These are phyloP conservation scores for Aspergillus kassunensis DNA, from an alignment of 495 filamentous ascomycete genomes.

Conservation along the genomic window DNA sequence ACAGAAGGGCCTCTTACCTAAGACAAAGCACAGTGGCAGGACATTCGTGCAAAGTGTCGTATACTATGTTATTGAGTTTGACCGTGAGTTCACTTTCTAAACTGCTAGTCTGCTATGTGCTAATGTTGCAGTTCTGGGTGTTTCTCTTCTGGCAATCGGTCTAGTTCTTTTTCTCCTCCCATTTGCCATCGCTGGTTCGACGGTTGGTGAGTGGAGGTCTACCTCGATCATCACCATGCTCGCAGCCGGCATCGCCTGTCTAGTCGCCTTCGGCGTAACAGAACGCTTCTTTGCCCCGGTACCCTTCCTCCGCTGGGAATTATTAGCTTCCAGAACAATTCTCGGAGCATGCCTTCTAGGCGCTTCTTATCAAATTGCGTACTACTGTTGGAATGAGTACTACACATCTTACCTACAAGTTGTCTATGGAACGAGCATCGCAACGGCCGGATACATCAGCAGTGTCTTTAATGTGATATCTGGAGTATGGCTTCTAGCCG, in stretches of 20 bases:
- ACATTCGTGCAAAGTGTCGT: conserved; percentile 36
- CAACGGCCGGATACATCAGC: conserved; percentile 51
- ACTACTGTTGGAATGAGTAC: conserved; percentile 53
- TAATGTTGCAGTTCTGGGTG: conserved; percentile 38
- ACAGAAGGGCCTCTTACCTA: conserved; percentile 31
- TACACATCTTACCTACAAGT: conserved; percentile 72
- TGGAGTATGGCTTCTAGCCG: conserved; percentile 41
- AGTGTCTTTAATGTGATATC: conserved; percentile 50
- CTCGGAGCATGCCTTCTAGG: conserved; percentile 57
- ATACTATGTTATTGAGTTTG: conserved; percentile 57
- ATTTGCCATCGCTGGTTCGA: conserved; percentile 49
- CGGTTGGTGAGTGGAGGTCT: conserved; percentile 44
- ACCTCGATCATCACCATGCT: conserved; percentile 52
- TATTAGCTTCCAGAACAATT: conserved; percentile 60
- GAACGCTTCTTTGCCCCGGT: conserved; percentile 53
- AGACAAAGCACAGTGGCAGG: conserved; percentile 34
- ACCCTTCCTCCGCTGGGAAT: conserved; percentile 55
- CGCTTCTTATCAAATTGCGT: conserved; percentile 54
- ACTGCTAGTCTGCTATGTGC: not conserved
- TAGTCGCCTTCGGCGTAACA: conserved; percentile 53
- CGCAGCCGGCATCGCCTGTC: conserved; percentile 49
- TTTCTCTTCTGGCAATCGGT: conserved; percentile 54
- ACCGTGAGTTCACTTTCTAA: conserved; percentile 31
- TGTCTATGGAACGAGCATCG: conserved; percentile 54
- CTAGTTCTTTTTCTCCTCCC: conserved; percentile 59